Base-by-base conservation (phyloP, 768 basidiomycete species). In the Suillus placidus region DNA sequence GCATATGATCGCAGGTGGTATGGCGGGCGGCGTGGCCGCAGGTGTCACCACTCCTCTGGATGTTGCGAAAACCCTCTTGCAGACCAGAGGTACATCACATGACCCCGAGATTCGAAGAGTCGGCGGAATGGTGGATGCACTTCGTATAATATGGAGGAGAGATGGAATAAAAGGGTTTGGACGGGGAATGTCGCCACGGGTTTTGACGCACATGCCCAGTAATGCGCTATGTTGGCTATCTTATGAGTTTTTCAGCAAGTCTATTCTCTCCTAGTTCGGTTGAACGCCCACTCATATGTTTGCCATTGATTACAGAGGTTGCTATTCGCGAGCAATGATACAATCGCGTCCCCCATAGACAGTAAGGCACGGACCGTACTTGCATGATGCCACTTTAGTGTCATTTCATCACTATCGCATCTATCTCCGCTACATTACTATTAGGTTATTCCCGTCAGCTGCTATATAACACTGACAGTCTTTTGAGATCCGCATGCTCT, bases 191-290 rank as follows among this genome's bases (percentile, higher is more conserved):
- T 85, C 94, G 62, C 97, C 97, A 8, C 87, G 97, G 55, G 88
- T 99, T 61, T 80, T 99, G 77, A 97, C 96, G 32, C 93, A 92
- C 72, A 93, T 98, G 89, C 97, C 97, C 7, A 95, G 93, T 74
- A 97, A 97, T 62, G 97, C 97, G 12, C 83, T 99, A 58, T 97
- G 93, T 79, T 99, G 97, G 97, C 81, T 96, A 76, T 96, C 95
- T 62, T 96, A 98, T 73, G 96, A 98, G 79, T 97, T 97, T 81
- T 97, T 97, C 86, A 97, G 95, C 97, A 76, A 81, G 95, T 89
- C 60, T 61, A 57, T 12, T 30, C 38, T 40, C 62, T 26, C 45
- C 64, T 62, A 20, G 34, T 55, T 34, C 35, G n/a, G 32, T 34
- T 42, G 40, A 38, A 58, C 49, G 37, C 12, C 14, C 57, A 23